These are phyloP conservation scores for Sporothrix pseudoabietina DNA, from an alignment of 2,329 filamentous ascomycete genomes.

Conservation along the genomic window DNA sequence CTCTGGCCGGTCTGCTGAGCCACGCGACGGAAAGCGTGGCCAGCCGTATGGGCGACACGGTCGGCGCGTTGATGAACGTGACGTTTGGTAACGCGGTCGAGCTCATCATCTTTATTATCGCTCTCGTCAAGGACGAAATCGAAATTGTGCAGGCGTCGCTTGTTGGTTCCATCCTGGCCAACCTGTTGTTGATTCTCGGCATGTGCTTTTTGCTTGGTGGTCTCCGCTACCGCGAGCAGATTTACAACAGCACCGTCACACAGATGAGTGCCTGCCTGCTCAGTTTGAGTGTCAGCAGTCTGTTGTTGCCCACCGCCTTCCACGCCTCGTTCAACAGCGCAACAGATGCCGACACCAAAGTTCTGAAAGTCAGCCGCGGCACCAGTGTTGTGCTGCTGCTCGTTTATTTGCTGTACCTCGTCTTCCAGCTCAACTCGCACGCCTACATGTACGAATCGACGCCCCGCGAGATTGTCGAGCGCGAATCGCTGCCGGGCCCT, in stretches of 20 bases:
- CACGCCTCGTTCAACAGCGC: conserved; percentile 69
- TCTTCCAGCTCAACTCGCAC: conserved; percentile 76
- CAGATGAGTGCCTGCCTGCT: conserved; percentile 73
- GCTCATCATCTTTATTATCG: conserved; percentile 69
- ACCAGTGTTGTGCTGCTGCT: conserved; percentile 74
- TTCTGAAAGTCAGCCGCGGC: conserved; percentile 73
- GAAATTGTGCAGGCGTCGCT: conserved; percentile 75
- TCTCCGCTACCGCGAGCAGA: conserved; percentile 68
- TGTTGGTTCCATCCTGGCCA: conserved; percentile 75
- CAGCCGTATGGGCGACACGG: conserved; percentile 75
- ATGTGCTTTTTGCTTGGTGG: conserved; percentile 74
- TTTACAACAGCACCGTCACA: conserved; percentile 72
- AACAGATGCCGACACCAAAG: conserved; percentile 59
- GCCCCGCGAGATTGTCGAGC: conserved; percentile 64
- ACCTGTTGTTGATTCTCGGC: conserved; percentile 72
- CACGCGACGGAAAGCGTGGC: conserved; percentile 90
- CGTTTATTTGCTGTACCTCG: conserved; percentile 72
- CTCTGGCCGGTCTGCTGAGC: conserved; percentile 78
- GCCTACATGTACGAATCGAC: conserved; percentile 69
- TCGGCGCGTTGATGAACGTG: conserved; percentile 87
- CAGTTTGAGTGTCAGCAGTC: conserved; percentile 59
- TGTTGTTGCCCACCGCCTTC: conserved; percentile 50
- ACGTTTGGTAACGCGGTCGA: conserved; percentile 92
- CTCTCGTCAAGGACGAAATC: conserved; percentile 58
- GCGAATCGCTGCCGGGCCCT: conserved; percentile 68